These are phyloP conservation scores for Oehlia diaphana DNA, from an alignment of 192 early-diverging fungal genomes.

Conservation along the genomic window DNA sequence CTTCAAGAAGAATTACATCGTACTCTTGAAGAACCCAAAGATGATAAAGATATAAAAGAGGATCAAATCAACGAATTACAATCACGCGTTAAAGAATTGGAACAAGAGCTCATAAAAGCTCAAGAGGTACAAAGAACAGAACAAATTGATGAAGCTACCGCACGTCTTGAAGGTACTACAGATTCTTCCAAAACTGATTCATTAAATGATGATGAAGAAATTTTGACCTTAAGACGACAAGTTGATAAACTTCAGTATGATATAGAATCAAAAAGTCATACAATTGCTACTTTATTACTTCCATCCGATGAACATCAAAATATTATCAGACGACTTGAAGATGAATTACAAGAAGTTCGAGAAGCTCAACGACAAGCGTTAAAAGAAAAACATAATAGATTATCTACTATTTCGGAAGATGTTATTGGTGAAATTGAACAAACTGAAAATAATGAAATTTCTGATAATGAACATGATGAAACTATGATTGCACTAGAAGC, in stretches of 20 bases:
- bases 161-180: slow-evolving; percentile 4
- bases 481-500: slow-evolving; percentile 6
- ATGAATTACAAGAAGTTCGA: slow-evolving; percentile 13
- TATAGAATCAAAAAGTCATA: slow-evolving; percentile 20
- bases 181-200: neutral
- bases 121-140: neutral
- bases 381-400: neutral
- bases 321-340: neutral
- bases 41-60: slow-evolving; percentile 6
- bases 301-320: slow-evolving; percentile 10
- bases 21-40: neutral
- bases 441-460: no score
- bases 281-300: slow-evolving; percentile 21
- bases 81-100: slow-evolving; percentile 9
- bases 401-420: neutral
- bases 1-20: neutral
- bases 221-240: neutral
- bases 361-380: neutral
- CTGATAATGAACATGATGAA: neutral
- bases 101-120: slow-evolving; percentile 5
- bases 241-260: slow-evolving; percentile 15
- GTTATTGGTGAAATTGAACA: no score
- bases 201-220: neutral
- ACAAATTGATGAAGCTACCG: neutral
- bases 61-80: neutral